A percentile compares a stretch with the other conserved stretches of the same genome.
Conservation (phyloP, 768 basidiomycete genomes). For the Mycena metata region DNA sequence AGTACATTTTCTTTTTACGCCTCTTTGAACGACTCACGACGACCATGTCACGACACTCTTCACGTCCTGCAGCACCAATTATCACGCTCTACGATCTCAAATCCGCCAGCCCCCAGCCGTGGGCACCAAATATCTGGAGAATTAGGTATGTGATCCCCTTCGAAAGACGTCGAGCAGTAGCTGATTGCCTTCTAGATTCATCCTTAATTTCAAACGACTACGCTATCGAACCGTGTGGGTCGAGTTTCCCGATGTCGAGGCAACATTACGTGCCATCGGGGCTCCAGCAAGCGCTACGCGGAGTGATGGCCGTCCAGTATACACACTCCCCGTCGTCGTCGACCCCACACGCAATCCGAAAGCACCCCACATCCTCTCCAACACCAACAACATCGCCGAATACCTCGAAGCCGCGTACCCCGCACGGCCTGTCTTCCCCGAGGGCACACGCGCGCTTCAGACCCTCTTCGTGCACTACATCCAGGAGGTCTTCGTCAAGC, state of each 20-base stretch:
- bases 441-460: constrained; percentile 79
- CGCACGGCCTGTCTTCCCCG: constrained; percentile 78
- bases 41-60: constrained; percentile 34
- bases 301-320: constrained; percentile 71
- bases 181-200: constrained; percentile 11
- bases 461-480: constrained; percentile 79
- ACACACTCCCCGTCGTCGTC: constrained; percentile 74
- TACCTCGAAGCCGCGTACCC: constrained; percentile 80
- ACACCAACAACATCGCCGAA: constrained; percentile 72
- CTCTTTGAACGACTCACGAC: constrained; percentile 6
- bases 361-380: constrained; percentile 56
- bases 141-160: constrained; percentile 60
- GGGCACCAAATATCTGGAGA: constrained; percentile 55
- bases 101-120: constrained; percentile 36
- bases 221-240: constrained; percentile 80
- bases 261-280: constrained; percentile 67
- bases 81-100: constrained; percentile 38
- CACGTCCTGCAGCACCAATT: constrained; percentile 29
- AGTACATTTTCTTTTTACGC: constrained; percentile 17
- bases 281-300: constrained; percentile 69
- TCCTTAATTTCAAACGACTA: constrained; percentile 81
- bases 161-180: too few relatives aligned
- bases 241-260: constrained; percentile 78
- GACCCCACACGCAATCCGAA: constrained; percentile 54
- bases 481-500: constrained; percentile 75